These are phyloP conservation scores for Lolium multiflorum DNA, from an alignment of 176 grass and related monocot genomes.

Conservation along the genomic window DNA sequence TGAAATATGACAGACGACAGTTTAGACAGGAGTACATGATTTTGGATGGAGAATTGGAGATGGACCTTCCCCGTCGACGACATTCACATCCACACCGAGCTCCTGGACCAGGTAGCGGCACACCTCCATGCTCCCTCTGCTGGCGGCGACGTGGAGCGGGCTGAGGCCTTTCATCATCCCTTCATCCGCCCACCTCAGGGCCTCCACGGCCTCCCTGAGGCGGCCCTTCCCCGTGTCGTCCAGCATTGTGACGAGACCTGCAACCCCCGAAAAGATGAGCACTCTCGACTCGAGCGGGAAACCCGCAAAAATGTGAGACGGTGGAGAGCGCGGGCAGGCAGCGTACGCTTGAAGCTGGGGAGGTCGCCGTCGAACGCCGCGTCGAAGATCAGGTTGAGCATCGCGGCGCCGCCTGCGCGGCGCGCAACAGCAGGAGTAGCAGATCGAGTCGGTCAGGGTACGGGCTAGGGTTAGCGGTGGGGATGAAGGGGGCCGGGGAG, in stretches of 20 bases:
- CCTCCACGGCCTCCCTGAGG: constrained; percentile 8
- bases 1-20: neutral
- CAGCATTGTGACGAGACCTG: neutral
- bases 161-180: neutral
- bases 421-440: neutral
- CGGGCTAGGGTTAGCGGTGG: neutral
- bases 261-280: neutral
- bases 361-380: constrained; percentile 28
- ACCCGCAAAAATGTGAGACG: neutral
- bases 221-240: constrained; percentile 26
- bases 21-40: neutral
- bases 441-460: neutral
- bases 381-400: neutral
- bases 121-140: neutral
- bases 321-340: neutral
- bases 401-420: neutral
- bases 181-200: neutral
- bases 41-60: neutral
- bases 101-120: constrained; percentile 39
- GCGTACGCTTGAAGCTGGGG: neutral
- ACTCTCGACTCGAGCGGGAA: neutral
- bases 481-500: neutral
- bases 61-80: neutral
- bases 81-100: constrained; percentile 23
- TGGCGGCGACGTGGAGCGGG: neutral